Conservation (phyloP, 73 alveolate genomes). For the Blepharisma stoltei region DNA sequence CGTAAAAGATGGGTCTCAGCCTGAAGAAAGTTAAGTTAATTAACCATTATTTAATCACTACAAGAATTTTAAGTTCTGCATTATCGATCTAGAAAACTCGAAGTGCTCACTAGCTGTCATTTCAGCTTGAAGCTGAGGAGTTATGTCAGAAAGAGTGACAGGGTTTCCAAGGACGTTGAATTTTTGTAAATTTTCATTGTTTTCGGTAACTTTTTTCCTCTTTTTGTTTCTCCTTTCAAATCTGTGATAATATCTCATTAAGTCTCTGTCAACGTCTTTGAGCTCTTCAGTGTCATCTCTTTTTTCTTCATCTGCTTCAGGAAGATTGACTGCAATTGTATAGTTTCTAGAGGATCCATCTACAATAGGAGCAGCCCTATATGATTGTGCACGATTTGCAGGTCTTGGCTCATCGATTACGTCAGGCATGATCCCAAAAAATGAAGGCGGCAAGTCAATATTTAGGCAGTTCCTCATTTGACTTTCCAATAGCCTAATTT, state of each 20-base stretch:
- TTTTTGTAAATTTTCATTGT: background rate
- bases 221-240: slow-evolving; percentile 2
- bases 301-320: slow-evolving; percentile 17
- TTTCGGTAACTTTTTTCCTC: background rate
- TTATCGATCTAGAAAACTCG: too few species aligned
- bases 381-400: background rate
- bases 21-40: too few species aligned
- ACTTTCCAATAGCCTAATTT: background rate
- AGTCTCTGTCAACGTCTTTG: background rate
- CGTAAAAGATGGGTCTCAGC: too few species aligned
- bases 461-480: slow-evolving; percentile 2
- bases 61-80: too few species aligned
- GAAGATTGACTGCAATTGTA: background rate
- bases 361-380: background rate
- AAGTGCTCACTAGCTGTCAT: too few species aligned
- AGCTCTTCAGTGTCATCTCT: background rate
- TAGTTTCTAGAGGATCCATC: background rate
- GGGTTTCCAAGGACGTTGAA: too few species aligned
- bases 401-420: background rate
- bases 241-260: background rate
- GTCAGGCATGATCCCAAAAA: background rate
- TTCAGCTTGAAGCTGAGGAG: too few species aligned
- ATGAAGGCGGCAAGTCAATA: slow-evolving; percentile 3
- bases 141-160: too few species aligned
- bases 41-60: too few species aligned